These are phyloP conservation scores for Metarhizium anisopliae DNA, from an alignment of 2,329 filamentous ascomycete species.

Conservation along the genomic window DNA sequence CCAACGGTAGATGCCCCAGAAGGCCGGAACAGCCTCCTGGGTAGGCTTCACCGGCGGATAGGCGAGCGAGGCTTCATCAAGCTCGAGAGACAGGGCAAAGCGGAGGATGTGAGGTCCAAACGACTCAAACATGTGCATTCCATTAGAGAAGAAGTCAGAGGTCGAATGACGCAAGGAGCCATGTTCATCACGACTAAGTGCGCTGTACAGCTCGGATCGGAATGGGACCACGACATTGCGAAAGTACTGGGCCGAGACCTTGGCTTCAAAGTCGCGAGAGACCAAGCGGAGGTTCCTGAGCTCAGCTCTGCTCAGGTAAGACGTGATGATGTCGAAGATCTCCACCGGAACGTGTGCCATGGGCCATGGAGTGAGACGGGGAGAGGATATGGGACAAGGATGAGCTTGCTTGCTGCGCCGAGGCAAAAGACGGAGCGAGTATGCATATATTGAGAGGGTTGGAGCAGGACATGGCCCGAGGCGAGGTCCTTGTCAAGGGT, in stretches of 20 bases:
- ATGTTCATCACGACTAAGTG: constrained; percentile 14
- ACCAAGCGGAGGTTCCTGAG: constrained; percentile 54
- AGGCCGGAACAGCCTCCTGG: constrained; percentile 44
- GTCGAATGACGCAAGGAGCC: constrained; percentile 9
- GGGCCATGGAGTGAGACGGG: constrained; percentile 19
- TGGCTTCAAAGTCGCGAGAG: constrained; percentile 45
- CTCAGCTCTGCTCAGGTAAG: constrained; percentile 46
- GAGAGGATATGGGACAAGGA: not conserved
- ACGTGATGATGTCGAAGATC: constrained; percentile 49
- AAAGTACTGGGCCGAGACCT: constrained; percentile 50
- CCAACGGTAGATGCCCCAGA: constrained; percentile 60
- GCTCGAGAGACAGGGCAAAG: constrained; percentile 61
- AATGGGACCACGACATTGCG: constrained; percentile 57
- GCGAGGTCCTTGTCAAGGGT: no score
- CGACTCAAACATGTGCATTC: constrained; percentile 51
- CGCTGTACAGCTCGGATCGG: constrained; percentile 51
- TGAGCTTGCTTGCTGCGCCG: not conserved
- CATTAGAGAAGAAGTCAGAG: constrained; percentile 30
- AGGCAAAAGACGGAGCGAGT: not conserved
- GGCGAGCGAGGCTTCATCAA: constrained; percentile 43
- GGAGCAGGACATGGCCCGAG: not conserved
- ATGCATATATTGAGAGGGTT: not conserved
- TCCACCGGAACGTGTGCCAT: constrained; percentile 44
- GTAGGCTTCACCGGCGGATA: constrained; percentile 47
- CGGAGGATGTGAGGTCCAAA: constrained; percentile 52